These are phyloP conservation scores for Diutina mesorugosa DNA, from an alignment of 1,139 yeast species.

Conservation along the genomic window DNA sequence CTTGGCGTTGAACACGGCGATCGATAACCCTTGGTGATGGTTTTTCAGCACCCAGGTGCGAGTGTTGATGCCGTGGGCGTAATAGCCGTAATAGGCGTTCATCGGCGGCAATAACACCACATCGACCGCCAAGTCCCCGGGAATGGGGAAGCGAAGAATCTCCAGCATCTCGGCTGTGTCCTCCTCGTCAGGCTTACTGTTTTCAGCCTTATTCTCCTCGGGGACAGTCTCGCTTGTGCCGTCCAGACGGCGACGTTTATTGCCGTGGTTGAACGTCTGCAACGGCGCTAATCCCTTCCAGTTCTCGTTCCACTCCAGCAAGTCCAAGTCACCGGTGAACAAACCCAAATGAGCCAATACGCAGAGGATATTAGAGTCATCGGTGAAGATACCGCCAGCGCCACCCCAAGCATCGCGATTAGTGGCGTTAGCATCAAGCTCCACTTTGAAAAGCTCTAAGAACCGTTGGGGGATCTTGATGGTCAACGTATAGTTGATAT, in stretches of 20 bases:
- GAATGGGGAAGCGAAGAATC: background rate
- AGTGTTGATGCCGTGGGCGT: conserved; percentile 56
- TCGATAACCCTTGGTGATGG: conserved; percentile 60
- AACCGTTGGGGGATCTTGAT: conserved; percentile 46
- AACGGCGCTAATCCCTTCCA: background rate
- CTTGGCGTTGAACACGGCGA: conserved; percentile 41
- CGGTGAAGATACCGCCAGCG: conserved; percentile 64
- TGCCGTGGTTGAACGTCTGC: background rate
- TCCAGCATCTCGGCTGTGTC: conserved; percentile 10
- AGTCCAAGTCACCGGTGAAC: conserved; percentile 20
- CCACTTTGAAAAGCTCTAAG: conserved; percentile 13
- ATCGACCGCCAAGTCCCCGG: conserved; percentile 56
- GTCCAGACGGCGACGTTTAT: conserved; percentile 13
- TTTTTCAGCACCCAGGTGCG: conserved; percentile 44
- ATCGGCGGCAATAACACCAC: conserved; percentile 60
- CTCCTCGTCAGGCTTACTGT: conserved; percentile 3
- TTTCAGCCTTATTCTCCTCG: conserved; percentile 11
- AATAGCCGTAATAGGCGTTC: conserved; percentile 46
- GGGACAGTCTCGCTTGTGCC: conserved; percentile 9
- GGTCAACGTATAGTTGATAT: conserved; percentile 50
- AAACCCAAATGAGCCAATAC: conserved; percentile 68
- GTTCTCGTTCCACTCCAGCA: conserved; percentile 19
- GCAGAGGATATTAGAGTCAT: conserved; percentile 76
- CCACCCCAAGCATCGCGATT: conserved; percentile 81
- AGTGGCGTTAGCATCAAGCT: conserved; percentile 15